Evolutionary conservation across 768 basidiomycete genomes (phyloP).

Genomic region (Dictyophora rubrovolvata): DNA sequence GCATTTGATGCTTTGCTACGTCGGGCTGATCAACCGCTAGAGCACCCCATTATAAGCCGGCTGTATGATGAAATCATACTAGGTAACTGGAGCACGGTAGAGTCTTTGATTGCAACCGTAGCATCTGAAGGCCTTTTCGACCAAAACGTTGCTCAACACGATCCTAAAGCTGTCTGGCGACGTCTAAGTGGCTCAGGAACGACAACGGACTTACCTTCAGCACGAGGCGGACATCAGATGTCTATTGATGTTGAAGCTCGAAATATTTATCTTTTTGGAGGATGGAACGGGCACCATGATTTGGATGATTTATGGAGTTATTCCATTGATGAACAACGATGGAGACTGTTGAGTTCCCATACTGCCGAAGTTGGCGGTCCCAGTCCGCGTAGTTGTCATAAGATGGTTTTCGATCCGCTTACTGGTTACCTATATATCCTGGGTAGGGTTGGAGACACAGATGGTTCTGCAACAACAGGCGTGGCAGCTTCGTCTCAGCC

Average conservation of each 20-base stretch:
- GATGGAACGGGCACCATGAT: conserved; percentile 64
- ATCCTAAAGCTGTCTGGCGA: conserved; percentile 53
- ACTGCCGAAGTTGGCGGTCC: conserved; percentile 59
- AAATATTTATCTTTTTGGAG: conserved; percentile 67
- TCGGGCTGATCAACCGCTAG: conserved; percentile 45
- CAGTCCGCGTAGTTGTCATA: conserved; percentile 64
- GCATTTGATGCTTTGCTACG: conserved; percentile 52
- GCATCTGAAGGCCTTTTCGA: conserved; percentile 53
- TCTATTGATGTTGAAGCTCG: conserved; percentile 58
- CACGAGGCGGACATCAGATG: conserved; percentile 75
- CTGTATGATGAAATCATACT: conserved; percentile 58
- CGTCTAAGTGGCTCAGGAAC: conserved; percentile 49
- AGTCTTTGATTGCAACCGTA: conserved; percentile 39
- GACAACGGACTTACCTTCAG: conserved; percentile 53
- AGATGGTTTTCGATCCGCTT: conserved; percentile 70
- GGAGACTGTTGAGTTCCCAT: conserved; percentile 48
- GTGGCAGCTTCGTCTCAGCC: neutral
- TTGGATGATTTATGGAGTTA: conserved; percentile 78
- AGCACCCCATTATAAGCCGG: conserved; percentile 61
- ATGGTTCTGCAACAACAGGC: conserved; percentile 23
- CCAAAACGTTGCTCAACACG: conserved; percentile 41
- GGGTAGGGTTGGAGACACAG: conserved; percentile 55
- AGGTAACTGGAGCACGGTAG: conserved; percentile 52
- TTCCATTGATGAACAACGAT: conserved; percentile 45
- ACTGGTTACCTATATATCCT: conserved; percentile 63